phyloP scores from a whole-genome alignment of 768 basidiomycete genomes.

The Amanita muscaria region DNA sequence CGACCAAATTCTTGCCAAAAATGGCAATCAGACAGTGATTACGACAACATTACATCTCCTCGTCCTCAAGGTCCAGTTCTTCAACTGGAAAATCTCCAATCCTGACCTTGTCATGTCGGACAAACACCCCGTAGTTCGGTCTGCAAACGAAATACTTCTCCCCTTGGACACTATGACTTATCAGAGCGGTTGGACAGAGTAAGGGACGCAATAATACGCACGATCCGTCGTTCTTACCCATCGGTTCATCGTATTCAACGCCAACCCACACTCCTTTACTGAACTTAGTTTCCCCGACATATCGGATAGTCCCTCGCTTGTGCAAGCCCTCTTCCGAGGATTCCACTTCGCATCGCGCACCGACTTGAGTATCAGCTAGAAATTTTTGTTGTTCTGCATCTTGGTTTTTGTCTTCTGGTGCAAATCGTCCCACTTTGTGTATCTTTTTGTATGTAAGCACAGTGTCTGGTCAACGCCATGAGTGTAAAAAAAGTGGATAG shows the following conservation, averaged over 20 bases:
- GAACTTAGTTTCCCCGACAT: constrained; percentile 75
- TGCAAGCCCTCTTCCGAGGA: constrained; percentile 56
- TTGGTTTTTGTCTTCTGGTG: constrained; percentile 34
- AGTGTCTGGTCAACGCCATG: constrained; percentile 47
- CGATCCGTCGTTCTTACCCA: constrained; percentile 95
- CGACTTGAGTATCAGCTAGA: constrained; percentile 48
- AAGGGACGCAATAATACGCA: constrained; percentile 37
- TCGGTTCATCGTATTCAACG: constrained; percentile 90
- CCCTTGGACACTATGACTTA: constrained; percentile 59
- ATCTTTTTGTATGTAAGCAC: constrained; percentile 84
- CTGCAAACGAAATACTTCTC: constrained; percentile 78
- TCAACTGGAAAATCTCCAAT: constrained; percentile 85
- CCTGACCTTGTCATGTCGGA: constrained; percentile 70
- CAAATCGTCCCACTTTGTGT: constrained; percentile 85
- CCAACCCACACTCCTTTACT: constrained; percentile 79
- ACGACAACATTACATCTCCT: constrained; percentile 47
- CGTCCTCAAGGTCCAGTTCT: constrained; percentile 61
- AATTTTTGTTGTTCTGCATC: constrained; percentile 15
- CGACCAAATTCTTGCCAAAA: constrained; percentile 25
- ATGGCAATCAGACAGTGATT: constrained; percentile 14
- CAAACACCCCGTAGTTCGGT: constrained; percentile 77
- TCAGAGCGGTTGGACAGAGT: constrained; percentile 1
- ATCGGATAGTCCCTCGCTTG: constrained; percentile 81
- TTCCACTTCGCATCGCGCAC: constrained; percentile 79
- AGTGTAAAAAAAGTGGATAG: background rate